These are phyloP conservation scores for Pilatotrama ljubarskyi DNA, from an alignment of 768 basidiomycete genomes.

Conservation along the genomic window DNA sequence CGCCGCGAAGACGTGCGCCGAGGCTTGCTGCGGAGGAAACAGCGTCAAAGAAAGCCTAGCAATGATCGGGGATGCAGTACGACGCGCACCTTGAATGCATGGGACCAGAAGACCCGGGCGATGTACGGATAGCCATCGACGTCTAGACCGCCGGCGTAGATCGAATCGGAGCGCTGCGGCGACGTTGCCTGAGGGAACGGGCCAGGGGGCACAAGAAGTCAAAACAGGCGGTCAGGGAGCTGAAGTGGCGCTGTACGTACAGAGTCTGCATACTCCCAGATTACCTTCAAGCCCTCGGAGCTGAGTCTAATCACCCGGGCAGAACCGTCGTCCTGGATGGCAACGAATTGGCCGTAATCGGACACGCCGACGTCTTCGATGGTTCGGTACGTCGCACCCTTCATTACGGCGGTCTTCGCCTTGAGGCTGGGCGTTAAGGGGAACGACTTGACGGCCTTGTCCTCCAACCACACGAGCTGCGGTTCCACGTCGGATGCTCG, in stretches of 20 bases:
- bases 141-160: constrained; percentile 60
- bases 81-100: constrained; percentile 49
- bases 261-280: constrained; percentile 59
- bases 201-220: neutral
- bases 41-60: neutral
- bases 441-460: constrained; percentile 49
- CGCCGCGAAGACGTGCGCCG: constrained; percentile 53
- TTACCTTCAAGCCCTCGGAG: constrained; percentile 42
- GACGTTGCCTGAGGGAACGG: constrained; percentile 40
- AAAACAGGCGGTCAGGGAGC: neutral
- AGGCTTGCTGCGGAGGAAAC: constrained; percentile 45
- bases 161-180: constrained; percentile 43
- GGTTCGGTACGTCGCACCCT: constrained; percentile 46
- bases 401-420: constrained; percentile 44
- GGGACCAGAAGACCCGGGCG: constrained; percentile 69
- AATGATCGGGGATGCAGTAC: neutral
- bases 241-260: constrained; percentile 37
- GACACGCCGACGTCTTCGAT: constrained; percentile 64
- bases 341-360: constrained; percentile 61
- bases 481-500: constrained; percentile 27
- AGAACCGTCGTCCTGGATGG: constrained; percentile 52
- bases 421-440: constrained; percentile 53
- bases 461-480: constrained; percentile 56
- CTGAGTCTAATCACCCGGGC: constrained; percentile 56
- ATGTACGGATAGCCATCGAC: constrained; percentile 53